These are phyloP conservation scores for Hapsidospora chrysogenum DNA, from an alignment of 495 filamentous ascomycete genomes.

Conservation along the genomic window DNA sequence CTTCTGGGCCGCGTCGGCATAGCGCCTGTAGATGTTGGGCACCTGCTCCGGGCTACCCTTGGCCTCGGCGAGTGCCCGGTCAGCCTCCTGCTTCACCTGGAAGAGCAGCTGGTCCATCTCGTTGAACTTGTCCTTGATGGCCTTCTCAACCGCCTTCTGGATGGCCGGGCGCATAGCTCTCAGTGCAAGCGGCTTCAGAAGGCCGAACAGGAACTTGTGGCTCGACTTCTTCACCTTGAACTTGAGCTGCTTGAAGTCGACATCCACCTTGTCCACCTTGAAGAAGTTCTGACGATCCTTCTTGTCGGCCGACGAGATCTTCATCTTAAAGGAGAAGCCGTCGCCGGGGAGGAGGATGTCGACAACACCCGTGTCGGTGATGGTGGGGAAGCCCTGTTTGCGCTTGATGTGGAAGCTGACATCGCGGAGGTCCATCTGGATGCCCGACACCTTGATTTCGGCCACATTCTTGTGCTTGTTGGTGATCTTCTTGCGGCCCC, in stretches of 20 bases:
- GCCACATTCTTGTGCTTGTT: constrained; percentile 71
- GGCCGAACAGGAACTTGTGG: constrained; percentile 75
- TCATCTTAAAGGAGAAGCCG: constrained; percentile 84
- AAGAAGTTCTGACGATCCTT: constrained; percentile 69
- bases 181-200: constrained; percentile 81
- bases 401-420: constrained; percentile 91
- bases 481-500: constrained; percentile 62
- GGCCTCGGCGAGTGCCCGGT: constrained; percentile 49
- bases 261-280: constrained; percentile 79
- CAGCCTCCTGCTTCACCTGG: constrained; percentile 66
- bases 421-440: constrained; percentile 78
- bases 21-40: constrained; percentile 76
- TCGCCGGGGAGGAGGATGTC: constrained; percentile 79
- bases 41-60: constrained; percentile 57
- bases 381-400: constrained; percentile 85
- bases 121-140: constrained; percentile 62
- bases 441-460: constrained; percentile 69
- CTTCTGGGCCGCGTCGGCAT: constrained; percentile 59
- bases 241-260: constrained; percentile 68
- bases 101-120: constrained; percentile 53
- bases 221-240: constrained; percentile 89
- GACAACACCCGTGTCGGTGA: constrained; percentile 79
- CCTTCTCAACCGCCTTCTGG: constrained; percentile 74
- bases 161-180: constrained; percentile 69
- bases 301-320: constrained; percentile 65